Evolutionary conservation across 345 rosid genomes (phyloP).

Genomic region (Rhodamnia rubescens): DNA sequence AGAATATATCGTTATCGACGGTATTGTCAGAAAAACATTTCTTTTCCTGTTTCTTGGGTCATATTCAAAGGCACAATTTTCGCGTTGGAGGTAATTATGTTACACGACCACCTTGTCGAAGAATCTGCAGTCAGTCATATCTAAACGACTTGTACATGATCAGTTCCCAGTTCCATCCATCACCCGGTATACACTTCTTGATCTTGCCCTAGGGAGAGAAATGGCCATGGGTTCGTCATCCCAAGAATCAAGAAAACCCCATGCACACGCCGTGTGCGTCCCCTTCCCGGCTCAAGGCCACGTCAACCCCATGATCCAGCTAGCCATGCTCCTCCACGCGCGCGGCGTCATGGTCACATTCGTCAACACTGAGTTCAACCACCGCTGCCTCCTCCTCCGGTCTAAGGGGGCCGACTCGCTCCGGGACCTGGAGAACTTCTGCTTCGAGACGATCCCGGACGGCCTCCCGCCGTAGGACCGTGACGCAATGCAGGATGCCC

Average conservation of each 20-base stretch:
- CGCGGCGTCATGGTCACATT: slow-evolving; percentile 25
- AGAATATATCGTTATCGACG: no score
- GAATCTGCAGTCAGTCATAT: background rate
- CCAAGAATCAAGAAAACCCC: background rate
- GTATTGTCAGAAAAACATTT: no score
- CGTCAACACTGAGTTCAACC: slow-evolving; percentile 23
- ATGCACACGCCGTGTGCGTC: slow-evolving; percentile 13
- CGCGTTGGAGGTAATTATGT: background rate
- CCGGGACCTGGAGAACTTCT: background rate
- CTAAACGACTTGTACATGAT: background rate
- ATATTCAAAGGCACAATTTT: no score
- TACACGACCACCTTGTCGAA: background rate
- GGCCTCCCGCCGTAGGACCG: slow-evolving; percentile 15
- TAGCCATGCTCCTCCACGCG: slow-evolving; percentile 28
- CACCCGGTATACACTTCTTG: background rate
- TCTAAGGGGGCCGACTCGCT: slow-evolving; percentile 6
- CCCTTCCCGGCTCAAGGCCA: slow-evolving; percentile 37
- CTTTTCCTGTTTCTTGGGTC: no score
- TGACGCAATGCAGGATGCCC: slow-evolving; percentile 3
- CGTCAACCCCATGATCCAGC: slow-evolving; percentile 20
- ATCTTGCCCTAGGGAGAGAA: background rate
- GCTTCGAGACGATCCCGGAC: slow-evolving; percentile 17
- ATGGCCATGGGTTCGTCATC: background rate
- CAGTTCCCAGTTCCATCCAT: background rate
- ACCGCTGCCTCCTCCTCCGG: slow-evolving; percentile 5